These are phyloP conservation scores for Pythium biforme DNA, from an alignment of 352 stramenopile genomes.

Conservation along the genomic window DNA sequence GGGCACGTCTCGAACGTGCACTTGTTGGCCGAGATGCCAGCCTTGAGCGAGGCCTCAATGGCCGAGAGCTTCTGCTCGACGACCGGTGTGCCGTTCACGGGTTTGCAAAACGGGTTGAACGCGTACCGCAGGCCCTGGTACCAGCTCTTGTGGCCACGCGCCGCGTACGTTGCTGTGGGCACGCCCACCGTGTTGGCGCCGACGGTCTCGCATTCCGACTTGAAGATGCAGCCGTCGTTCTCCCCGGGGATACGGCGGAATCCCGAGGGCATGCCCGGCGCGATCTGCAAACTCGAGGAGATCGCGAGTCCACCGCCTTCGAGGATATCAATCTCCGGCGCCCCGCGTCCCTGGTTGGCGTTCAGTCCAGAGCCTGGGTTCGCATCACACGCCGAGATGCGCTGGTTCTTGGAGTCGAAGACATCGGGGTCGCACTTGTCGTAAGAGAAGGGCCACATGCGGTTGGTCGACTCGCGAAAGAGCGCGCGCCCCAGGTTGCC, in stretches of 20 bases:
- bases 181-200: conserved; percentile 27
- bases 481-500: conserved; percentile 91
- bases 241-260: conserved; percentile 32
- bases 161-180: conserved; percentile 26
- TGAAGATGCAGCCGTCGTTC: conserved; percentile 16
- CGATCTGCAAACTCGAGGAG: conserved; percentile 82
- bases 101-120: conserved; percentile 33
- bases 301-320: conserved; percentile 73
- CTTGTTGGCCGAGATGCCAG: conserved; percentile 49
- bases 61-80: conserved; percentile 28
- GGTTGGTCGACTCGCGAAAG: conserved; percentile 85
- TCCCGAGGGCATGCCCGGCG: conserved; percentile 43
- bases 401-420: conserved; percentile 41
- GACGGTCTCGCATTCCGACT: conserved; percentile 15
- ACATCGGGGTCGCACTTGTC: conserved; percentile 76
- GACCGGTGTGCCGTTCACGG: conserved; percentile 6
- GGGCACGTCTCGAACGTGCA: conserved; percentile 45
- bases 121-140: conserved; percentile 43
- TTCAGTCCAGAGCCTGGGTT: conserved; percentile 89
- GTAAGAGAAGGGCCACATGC: conserved; percentile 94
- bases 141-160: conserved; percentile 29
- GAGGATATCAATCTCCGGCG: conserved; percentile 93
- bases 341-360: conserved; percentile 74
- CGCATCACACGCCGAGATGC: conserved; percentile 84
- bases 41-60: conserved; percentile 30